phyloP scores from a whole-genome alignment of 1,284 basidiomycete genomes.

The Phenoliferia sp. region DNA sequence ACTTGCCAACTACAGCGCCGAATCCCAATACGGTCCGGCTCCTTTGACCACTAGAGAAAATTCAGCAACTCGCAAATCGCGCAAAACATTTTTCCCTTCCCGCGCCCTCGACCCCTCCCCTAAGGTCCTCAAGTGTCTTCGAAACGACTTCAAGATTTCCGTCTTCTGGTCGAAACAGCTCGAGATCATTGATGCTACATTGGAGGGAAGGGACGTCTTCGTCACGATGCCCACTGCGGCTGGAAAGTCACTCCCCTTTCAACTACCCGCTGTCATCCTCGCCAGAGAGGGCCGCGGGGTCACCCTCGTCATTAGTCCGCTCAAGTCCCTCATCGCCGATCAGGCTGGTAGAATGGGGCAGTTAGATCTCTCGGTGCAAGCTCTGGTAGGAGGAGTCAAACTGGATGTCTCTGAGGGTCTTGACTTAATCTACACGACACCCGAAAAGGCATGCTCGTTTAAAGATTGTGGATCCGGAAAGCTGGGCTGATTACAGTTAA shows the following conservation, averaged over 20 bases:
- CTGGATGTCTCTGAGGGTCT: not conserved
- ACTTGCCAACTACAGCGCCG: no score
- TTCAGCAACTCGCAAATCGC: no score
- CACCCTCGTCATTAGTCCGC: not conserved
- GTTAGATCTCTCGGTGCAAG: not conserved
- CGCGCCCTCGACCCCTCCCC: no score
- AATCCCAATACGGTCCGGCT: no score
- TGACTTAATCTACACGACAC: not conserved
- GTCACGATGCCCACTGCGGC: constrained; percentile 96
- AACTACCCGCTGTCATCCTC: constrained; percentile 78
- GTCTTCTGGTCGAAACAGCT: not conserved
- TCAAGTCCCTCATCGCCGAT: not conserved
- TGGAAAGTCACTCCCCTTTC: constrained; percentile 82
- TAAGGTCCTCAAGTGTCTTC: not conserved
- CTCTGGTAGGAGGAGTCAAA: not conserved
- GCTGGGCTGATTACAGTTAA: not conserved
- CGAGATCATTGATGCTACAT: constrained; percentile 60
- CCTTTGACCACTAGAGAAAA: no score
- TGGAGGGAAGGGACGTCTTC: constrained; percentile 81
- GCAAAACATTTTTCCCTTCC: no score
- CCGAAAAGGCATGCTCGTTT: not conserved
- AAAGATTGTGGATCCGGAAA: not conserved
- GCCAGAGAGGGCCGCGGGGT: constrained; percentile 48
- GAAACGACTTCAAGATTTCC: not conserved
- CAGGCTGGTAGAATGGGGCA: not conserved